phyloP scores from a whole-genome alignment of 2,329 filamentous ascomycete species.

The Pyrenophora graminea region DNA sequence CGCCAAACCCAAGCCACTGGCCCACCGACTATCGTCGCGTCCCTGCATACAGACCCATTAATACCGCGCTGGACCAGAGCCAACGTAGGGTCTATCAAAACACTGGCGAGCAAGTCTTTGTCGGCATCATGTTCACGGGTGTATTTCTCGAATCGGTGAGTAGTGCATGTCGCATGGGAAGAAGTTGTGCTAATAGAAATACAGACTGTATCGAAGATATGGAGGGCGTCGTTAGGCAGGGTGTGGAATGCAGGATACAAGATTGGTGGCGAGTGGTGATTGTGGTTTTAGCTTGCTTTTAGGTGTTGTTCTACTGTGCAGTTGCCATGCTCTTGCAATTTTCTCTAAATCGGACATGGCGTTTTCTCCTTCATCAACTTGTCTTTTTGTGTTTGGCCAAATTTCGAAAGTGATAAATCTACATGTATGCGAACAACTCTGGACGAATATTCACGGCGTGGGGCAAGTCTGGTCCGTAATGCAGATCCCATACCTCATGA shows the following conservation, averaged over 20 bases:
- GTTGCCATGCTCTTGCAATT: no score
- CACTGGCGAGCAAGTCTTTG: constrained; percentile 52
- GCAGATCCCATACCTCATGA: no score
- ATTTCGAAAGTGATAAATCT: no score
- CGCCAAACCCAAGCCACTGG: constrained; percentile 48
- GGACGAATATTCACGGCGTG: no score
- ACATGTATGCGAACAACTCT: no score
- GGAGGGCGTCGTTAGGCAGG: constrained; percentile 56
- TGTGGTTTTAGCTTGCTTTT: not conserved
- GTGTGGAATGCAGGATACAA: constrained; percentile 57
- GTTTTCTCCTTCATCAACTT: no score
- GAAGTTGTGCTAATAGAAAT: constrained; percentile 3
- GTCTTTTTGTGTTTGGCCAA: no score
- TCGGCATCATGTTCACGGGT: constrained; percentile 57
- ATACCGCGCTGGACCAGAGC: constrained; percentile 49
- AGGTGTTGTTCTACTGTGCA: no score
- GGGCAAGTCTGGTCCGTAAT: no score
- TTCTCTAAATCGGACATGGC: no score
- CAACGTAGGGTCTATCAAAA: constrained; percentile 53
- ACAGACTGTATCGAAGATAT: constrained; percentile 52
- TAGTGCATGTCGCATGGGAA: constrained; percentile 7
- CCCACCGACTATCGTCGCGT: constrained; percentile 54
- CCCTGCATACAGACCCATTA: constrained; percentile 54
- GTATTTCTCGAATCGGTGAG: constrained; percentile 52
- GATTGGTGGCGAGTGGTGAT: constrained; percentile 59